Base-by-base conservation (phyloP, 352 stramenopile species). In the Phytophthora palmivora region DNA sequence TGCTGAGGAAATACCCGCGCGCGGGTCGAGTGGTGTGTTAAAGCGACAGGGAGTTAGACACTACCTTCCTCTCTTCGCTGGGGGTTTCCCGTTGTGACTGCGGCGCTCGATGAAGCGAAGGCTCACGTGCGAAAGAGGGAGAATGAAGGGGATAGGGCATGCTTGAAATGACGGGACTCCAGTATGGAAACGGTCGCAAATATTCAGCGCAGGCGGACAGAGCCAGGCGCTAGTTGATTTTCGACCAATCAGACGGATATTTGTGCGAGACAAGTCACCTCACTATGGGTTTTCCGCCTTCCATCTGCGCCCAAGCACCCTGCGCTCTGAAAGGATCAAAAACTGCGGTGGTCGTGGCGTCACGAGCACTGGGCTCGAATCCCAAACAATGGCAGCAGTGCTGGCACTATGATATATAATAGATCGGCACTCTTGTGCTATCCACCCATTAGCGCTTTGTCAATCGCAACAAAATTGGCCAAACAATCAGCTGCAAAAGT, bases 61-160 rank as follows among this genome's bases (percentile, higher is more conserved):
- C 49, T 34, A 45, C 52, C 44, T 68, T 58, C 58, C 41, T 65
- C 44, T 24, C 47, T 63, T 45, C 18, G 41, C 60, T 59, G 38
- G 50, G 46, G 34, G 34, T 74, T 74, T 74, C 47, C 52, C 58
- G 59, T 66, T 70, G 52, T 73, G 65, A 58, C 44, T 28, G 26
- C 14, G 7, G 33, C 58, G 36, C 16, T 28, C 56, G 46, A 54
- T 37, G 22, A 33, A 60, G 49, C 51, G 58, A 19, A 37, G 50
- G n/a, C 21, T 43, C 28, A 42, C 49, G 59, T 60, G 58, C 45
- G 58, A 65, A 56, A 63, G 52, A 65, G 58, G 37, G 53, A 61
- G 57, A 65, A 37, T 2, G 34, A 21, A 50, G 37, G 36, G 41
- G 33, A 33, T 39, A 38, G 42, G 62, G 28, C 24, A 33, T 9